These are phyloP conservation scores for Aspergillus diversus DNA, from an alignment of 495 filamentous ascomycete species.

Conservation along the genomic window DNA sequence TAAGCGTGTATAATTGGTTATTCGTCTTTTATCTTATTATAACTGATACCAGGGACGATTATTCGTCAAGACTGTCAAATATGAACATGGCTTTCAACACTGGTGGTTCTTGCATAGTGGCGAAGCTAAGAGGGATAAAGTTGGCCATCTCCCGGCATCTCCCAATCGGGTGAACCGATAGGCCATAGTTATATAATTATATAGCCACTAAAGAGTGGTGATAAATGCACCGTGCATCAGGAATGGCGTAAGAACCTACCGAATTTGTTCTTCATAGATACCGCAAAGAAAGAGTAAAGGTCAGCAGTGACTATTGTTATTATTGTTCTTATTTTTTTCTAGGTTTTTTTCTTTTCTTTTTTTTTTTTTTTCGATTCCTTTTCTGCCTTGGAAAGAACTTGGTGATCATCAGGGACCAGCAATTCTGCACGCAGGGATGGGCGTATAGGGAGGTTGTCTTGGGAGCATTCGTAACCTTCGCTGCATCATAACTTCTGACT, in stretches of 20 bases:
- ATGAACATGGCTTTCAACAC: too few species aligned
- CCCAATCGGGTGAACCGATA: not conserved
- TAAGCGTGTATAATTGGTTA: too few species aligned
- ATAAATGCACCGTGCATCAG: not conserved
- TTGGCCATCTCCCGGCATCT: not conserved
- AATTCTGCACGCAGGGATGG: constrained; percentile 8
- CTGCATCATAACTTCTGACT: constrained; percentile 5
- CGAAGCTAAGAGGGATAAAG: not conserved
- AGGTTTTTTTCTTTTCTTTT: too few species aligned
- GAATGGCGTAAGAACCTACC: too few species aligned
- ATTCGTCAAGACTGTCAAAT: too few species aligned
- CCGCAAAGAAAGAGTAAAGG: too few species aligned
- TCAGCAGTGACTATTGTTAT: too few species aligned
- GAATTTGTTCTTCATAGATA: too few species aligned
- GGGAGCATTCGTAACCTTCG: constrained; percentile 14
- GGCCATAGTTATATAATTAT: not conserved
- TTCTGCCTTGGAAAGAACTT: not conserved
- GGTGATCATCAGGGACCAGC: constrained; percentile 19
- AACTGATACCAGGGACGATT: too few species aligned
- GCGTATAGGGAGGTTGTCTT: constrained; percentile 2
- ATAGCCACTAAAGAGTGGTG: not conserved
- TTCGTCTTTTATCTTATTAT: too few species aligned
- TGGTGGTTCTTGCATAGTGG: not conserved
- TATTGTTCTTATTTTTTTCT: too few species aligned
- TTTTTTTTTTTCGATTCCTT: too few species aligned